phyloP scores from a whole-genome alignment of 1,284 basidiomycete species.

The Papiliotrema laurentii region DNA sequence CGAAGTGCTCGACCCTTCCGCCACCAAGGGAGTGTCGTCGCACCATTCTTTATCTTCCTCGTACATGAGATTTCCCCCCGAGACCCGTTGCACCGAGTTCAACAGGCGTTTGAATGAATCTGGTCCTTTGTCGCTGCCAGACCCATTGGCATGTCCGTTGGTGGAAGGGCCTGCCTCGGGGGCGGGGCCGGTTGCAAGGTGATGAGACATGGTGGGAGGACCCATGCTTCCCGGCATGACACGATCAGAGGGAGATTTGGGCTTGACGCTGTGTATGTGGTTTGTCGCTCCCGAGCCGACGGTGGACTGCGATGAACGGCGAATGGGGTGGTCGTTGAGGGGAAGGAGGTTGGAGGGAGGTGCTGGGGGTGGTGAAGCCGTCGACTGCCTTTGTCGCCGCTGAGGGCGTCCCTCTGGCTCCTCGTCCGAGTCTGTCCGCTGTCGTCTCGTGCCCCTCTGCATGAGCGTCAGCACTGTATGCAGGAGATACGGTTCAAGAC shows the following conservation, averaged over 20 bases:
- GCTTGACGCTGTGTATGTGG: too few relatives aligned
- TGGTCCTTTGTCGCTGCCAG: too few relatives aligned
- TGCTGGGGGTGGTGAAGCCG: neutral
- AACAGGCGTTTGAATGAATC: too few relatives aligned
- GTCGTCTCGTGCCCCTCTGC: conserved; percentile 13
- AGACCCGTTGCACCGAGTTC: too few relatives aligned
- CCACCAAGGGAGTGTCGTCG: too few relatives aligned
- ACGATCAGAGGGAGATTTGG: neutral
- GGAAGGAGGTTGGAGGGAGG: neutral
- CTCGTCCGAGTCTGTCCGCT: conserved; percentile 7
- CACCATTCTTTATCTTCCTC: conserved; percentile 39
- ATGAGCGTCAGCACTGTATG: conserved; percentile 2
- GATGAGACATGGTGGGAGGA: neutral
- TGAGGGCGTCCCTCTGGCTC: conserved; percentile 7
- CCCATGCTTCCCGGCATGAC: conserved; percentile 7
- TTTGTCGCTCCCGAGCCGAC: too few relatives aligned
- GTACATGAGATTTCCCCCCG: conserved; percentile 41
- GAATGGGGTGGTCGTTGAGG: neutral
- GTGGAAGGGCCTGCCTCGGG: conserved; percentile 1
- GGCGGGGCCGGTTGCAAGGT: neutral
- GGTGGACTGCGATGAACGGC: too few relatives aligned
- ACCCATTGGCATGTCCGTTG: conserved; percentile 2
- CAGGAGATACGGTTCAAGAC: too few relatives aligned
- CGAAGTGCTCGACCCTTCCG: too few relatives aligned
- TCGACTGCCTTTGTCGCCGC: conserved; percentile 5